Base-by-base conservation (phyloP, 2,329 filamentous ascomycete genomes). In the Alternaria sp. region DNA sequence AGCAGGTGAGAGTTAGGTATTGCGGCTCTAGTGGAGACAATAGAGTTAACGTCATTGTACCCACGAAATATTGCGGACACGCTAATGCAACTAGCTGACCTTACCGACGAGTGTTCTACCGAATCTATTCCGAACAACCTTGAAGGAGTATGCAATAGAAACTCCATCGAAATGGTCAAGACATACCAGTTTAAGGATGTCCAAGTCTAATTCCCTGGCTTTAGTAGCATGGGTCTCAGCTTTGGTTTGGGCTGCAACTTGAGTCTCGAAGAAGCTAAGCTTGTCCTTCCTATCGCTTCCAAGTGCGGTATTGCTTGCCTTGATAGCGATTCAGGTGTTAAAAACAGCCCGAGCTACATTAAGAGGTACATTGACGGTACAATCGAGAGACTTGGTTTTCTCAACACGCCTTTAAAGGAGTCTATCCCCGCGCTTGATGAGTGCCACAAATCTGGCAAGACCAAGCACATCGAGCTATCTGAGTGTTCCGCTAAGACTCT, bases 191-290 rank as follows among this genome's bases (percentile, higher is more conserved):
- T 71, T 36, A 46, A 55, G 10, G 62, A 63, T 40, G 23, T 67
- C 5, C n/a, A 79, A 23, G 81, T 87, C 29, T 78, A 82, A 1
- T 75, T 77, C 6, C 67, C 85, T 10, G 84, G 85, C 21, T 81
- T 85, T 34, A 83, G 85, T n/a, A 74, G 82, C n/a, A 86, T 86
- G 84, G 83, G 84, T 3, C 62, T 81, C 51, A 77, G 64, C 50
- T 75, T 77, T 33, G 81, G 80, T 62, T 81, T 84, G 54, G 82
- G 82, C 52, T 68, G 63, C 40, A 55, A 71, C 67, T 75, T 44
- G 79, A 80, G 55, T 72, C 81, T 65, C 6, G 65, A 72, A 10
- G 80, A 85, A 34, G 75, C 80, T 11, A 82, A 85, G 57, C 81
- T 81, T 0, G 77, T 85, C 56, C 77, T 79, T 7, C 71, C 86